phyloP scores from a whole-genome alignment of 2,329 filamentous ascomycete species.

The Simplicillium sp. region DNA sequence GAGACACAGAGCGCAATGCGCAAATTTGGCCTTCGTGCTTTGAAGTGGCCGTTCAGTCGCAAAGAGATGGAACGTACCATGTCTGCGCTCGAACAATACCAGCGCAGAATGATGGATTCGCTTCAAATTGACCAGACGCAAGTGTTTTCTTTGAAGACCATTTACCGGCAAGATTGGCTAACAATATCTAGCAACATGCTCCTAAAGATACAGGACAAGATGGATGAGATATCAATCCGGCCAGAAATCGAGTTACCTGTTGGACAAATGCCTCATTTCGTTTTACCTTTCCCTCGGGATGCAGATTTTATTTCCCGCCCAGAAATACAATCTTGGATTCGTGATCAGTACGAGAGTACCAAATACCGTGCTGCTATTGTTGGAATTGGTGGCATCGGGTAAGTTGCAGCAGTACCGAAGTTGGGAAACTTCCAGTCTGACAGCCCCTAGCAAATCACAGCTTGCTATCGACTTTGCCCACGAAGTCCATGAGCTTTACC shows the following conservation, averaged over 20 bases:
- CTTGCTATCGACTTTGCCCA: conserved; percentile 26
- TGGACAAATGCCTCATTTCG: too few relatives aligned
- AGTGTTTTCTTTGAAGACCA: too few relatives aligned
- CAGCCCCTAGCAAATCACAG: conserved; percentile 14
- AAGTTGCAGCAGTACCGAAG: neutral
- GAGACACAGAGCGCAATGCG: conserved; percentile 1
- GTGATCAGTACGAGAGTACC: conserved; percentile 14
- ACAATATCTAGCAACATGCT: too few relatives aligned
- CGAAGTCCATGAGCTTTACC: conserved; percentile 12
- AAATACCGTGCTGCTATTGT: conserved; percentile 6
- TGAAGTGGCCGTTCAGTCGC: conserved; percentile 5
- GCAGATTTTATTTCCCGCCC: conserved; percentile 16
- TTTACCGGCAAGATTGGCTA: too few relatives aligned
- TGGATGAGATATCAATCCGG: too few relatives aligned
- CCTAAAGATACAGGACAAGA: too few relatives aligned
- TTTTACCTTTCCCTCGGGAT: conserved; percentile 15
- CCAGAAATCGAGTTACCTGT: too few relatives aligned
- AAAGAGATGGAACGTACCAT: conserved; percentile 1
- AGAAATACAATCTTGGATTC: conserved; percentile 11
- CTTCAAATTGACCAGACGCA: neutral
- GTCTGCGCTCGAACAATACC: conserved; percentile 1
- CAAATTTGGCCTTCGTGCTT: conserved; percentile 1
- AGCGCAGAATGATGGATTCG: conserved; percentile 4
- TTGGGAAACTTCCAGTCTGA: neutral
- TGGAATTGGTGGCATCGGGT: conserved; percentile 10